Evolutionary conservation across 352 stramenopile species (phyloP), one percentile per base, ranked within the genome.

Genomic region (Phytopythium mirpurense): DNA sequence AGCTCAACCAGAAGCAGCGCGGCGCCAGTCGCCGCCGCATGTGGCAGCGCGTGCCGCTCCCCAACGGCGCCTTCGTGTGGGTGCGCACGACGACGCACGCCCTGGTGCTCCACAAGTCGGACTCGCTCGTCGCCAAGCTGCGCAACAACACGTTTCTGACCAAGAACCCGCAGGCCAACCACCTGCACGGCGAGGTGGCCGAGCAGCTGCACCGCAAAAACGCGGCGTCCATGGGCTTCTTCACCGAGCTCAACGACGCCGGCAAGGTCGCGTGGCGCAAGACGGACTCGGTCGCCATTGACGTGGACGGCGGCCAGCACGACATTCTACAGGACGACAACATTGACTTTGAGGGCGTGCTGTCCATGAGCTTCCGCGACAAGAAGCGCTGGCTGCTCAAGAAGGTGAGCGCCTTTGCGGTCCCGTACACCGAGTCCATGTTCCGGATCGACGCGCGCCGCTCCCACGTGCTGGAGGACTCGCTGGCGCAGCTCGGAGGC

Each of bases 381-480:
- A 90, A 90, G 57, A 83, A 86, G 54, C 76, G 70, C 19, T 90
- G 79, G 82, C 88, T 95, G 21, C 54, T 95, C 14, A 84, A 84
- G 41, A 73, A 87, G 40, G 59, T 92, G 32, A 70, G 69, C 3
- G 59, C 42, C 19, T 57, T 88, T 11, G 64, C 77, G 0, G 62
- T 91, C 9, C 78, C 74, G 12, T 88, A 80, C 56, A 88, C 68
- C 1, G 58, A 88, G 48, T 67, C 67, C 51, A 66, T 90, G 43
- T 82, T 78, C 32, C 78, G 78, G 42, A 63, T 93, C 18, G 65
- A 69, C 11, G 67, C 93, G 44, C 72, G 74, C 3, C 76, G 84
- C 16, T 45, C 44, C 15, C 54, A 75, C 21, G 70, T 92, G 8
- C 60, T 95, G 31, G 62, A 88, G 26, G 84, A 91, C 54, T 90